Base-by-base conservation (phyloP, 768 basidiomycete species). In the Russula ochroleuca region DNA sequence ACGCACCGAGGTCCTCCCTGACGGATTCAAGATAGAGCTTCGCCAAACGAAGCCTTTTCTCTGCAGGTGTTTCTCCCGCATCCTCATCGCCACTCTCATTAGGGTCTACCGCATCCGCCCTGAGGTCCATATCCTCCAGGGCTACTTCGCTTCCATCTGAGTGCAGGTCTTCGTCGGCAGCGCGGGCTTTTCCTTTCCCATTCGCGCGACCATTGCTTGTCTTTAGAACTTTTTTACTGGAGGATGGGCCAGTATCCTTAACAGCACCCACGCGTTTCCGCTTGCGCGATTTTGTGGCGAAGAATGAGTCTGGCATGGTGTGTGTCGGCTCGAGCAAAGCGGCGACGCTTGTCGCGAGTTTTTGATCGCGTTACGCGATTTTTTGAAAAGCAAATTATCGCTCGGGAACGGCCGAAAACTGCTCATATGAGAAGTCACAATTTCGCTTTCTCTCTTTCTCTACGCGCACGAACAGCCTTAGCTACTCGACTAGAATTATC, bases 1-100 rank as follows among this genome's bases (percentile, higher is more conserved):
- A 50, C 84, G 73, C 69, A 84, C 87, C 79, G 33, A 95, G 74
- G 41, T 82, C 73, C 63, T 87, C 84, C 73, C 91, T 91, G 15
- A 98, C 85, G 65, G 81, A 87, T 64, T 93, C 85, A 45, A 99
- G 78, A 74, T 98, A 98, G 66, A 96, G 74, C 73, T 94, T 90
- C 5, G 96, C 95, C 43, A 99, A 77, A 63, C 97, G 78, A 21
- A 99, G 78, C 63, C 97, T 79, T 76, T 98, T 99, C 79, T 94
- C 86, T 0, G 93, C 94, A 2, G 94, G 92, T 5, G 94, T 96
- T 76, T 98, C 96, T 67, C 86, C 79, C 67, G 86, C 83, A 68
- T 94, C 87, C 69, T 97, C 94, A 47, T 94, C 92, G 7, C 84
- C 89, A 68, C 88, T 90, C 31, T 78, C 80, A 3, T 79, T 81